Evolutionary conservation across 345 rosid genomes (phyloP).

Genomic region (Mallotus nudiflorus): DNA sequence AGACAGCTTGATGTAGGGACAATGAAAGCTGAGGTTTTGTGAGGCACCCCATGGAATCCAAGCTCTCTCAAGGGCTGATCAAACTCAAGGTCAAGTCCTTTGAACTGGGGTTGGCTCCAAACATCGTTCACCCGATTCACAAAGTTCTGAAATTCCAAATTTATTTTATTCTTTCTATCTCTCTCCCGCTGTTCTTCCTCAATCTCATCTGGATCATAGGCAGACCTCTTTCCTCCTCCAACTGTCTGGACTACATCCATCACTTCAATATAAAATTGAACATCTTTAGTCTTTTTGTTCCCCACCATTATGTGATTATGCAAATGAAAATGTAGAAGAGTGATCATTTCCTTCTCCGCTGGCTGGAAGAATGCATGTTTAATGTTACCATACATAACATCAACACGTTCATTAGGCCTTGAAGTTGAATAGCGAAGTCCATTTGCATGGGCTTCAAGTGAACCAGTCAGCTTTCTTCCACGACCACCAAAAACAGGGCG

Average conservation of each 20-base stretch:
- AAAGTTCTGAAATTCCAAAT: slow-evolving; percentile 81
- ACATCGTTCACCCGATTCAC: slow-evolving; percentile 80
- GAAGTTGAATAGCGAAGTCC: slow-evolving; percentile 82
- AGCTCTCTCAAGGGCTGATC: slow-evolving; percentile 94
- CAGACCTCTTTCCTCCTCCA: slow-evolving; percentile 91
- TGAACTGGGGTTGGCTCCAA: slow-evolving; percentile 87
- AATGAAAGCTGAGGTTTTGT: slow-evolving; percentile 75
- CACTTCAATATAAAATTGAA: slow-evolving; percentile 89
- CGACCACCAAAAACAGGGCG: slow-evolving; percentile 89
- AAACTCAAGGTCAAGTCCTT: slow-evolving; percentile 81
- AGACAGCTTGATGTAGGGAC: slow-evolving; percentile 87
- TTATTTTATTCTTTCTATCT: slow-evolving; percentile 78
- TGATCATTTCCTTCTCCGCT: slow-evolving; percentile 92
- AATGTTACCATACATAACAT: slow-evolving; percentile 74
- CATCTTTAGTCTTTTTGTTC: slow-evolving; percentile 89
- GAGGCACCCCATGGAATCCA: slow-evolving; percentile 93
- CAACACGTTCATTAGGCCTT: slow-evolving; percentile 82
- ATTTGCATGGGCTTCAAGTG: slow-evolving; percentile 82
- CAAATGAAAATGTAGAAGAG: slow-evolving; percentile 80
- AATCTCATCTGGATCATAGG: slow-evolving; percentile 94
- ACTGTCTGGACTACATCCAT: slow-evolving; percentile 88
- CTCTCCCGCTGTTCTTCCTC: slow-evolving; percentile 94
- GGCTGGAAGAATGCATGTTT: slow-evolving; percentile 96
- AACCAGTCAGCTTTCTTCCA: slow-evolving; percentile 81
- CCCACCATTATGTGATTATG: slow-evolving; percentile 98